These are phyloP conservation scores for Sphaerosporella brunnea DNA, from an alignment of 495 filamentous ascomycete genomes.

Conservation along the genomic window DNA sequence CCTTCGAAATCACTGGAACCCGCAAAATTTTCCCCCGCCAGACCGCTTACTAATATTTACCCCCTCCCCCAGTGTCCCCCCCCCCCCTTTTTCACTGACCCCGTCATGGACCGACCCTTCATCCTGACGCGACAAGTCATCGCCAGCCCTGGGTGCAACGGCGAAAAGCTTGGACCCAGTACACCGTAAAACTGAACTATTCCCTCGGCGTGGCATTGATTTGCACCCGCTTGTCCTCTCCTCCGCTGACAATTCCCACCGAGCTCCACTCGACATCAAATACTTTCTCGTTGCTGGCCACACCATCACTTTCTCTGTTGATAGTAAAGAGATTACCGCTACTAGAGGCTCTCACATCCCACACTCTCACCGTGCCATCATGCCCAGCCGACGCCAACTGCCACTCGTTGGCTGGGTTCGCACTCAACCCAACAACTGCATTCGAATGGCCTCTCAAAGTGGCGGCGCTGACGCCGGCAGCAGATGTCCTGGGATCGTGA, in stretches of 20 bases:
- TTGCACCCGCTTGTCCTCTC: slow-evolving; percentile 85
- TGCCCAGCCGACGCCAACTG: slow-evolving; percentile 65
- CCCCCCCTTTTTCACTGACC: no score
- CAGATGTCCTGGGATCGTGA: slow-evolving; percentile 65
- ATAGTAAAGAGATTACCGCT: slow-evolving; percentile 72
- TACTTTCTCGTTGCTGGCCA: slow-evolving; percentile 42
- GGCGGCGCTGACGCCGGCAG: slow-evolving; percentile 57
- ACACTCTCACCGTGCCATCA: slow-evolving; percentile 78
- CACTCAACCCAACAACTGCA: slow-evolving; percentile 51
- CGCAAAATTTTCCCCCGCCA: no score
- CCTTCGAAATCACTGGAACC: no score
- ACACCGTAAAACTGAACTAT: no score
- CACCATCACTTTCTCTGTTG: slow-evolving; percentile 44
- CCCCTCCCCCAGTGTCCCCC: no score
- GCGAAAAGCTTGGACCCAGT: no score
- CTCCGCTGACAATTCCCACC: slow-evolving; percentile 76
- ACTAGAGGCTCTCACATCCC: slow-evolving; percentile 66
- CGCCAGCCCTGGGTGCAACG: no score
- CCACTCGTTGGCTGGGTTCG: slow-evolving; percentile 56
- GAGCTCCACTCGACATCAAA: slow-evolving; percentile 70
- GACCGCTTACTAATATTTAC: no score
- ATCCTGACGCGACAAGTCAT: no score
- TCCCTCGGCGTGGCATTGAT: slow-evolving; percentile 39
- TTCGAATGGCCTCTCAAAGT: slow-evolving; percentile 82
- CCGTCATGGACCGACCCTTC: no score